These are phyloP conservation scores for Chionographis japonica DNA, from an alignment of 106 monocot species.

Conservation along the genomic window DNA sequence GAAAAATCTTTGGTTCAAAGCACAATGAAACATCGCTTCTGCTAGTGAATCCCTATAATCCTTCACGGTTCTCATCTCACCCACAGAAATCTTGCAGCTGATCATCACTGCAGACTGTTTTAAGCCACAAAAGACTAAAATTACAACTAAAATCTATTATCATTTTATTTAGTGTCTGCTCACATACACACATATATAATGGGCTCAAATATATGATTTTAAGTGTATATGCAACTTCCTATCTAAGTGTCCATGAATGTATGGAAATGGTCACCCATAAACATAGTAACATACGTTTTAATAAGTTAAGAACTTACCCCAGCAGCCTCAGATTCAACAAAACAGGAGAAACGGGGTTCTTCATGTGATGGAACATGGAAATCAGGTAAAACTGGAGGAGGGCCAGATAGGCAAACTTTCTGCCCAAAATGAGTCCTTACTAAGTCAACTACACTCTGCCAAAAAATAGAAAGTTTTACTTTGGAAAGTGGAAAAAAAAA, in stretches of 20 bases:
- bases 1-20: constrained; percentile 92
- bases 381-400: constrained; percentile 59
- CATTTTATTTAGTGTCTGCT: neutral
- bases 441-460: constrained; percentile 89
- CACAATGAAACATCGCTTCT: constrained; percentile 99
- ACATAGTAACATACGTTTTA: neutral
- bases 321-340: constrained; percentile 98
- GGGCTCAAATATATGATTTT: constrained; percentile 3
- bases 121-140: constrained; percentile 17
- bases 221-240: neutral
- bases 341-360: constrained; percentile 95
- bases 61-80: constrained; percentile 82
- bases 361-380: constrained; percentile 83
- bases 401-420: constrained; percentile 37
- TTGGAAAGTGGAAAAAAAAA: neutral
- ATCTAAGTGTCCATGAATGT: neutral
- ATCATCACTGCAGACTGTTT: constrained; percentile 97
- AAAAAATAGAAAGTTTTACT: neutral
- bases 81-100: constrained; percentile 83
- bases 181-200: neutral
- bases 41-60: constrained; percentile 82
- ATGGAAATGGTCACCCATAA: constrained; percentile 1
- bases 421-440: constrained; percentile 86
- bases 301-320: constrained; percentile 52
- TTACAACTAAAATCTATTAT: neutral